Evolutionary conservation across 495 filamentous ascomycete genomes (phyloP), one percentile per base, ranked within the genome.

Genomic region (Chaetomium fimeti): DNA sequence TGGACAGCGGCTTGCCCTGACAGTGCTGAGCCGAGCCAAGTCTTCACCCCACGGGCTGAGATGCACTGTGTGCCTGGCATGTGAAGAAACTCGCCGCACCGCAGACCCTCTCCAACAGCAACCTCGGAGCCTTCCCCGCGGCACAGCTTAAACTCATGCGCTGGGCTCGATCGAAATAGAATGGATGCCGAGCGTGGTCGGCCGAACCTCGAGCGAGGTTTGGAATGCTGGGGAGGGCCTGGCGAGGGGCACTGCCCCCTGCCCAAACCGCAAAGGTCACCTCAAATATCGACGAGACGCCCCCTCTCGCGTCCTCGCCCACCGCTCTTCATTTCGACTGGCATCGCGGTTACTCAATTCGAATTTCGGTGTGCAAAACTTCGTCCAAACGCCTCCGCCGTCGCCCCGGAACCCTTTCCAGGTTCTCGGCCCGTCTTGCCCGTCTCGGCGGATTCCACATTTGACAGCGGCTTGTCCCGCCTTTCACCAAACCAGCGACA

Each of bases 401-500:
- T n/a, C 28, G 13, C 27, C 51, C 51, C 25, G 22, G 29, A 54
- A 36, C 32, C 7, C 51, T 20, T 20, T 29, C 28, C 48, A 8
- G 22, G 22, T 32, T 32, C 5, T 52, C 45, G 45, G 45, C 45
- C 45, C 45, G 48, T 24, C 22, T 52, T 49, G 6, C 1, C 45
- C 16, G 45, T 24, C 8, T n/a, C 45, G 18, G 12, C n/a, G 4
- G 45, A 49, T n/a, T 49, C 45, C n/a, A 49, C 45, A 18, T 18
- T 22, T 5, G 22, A 36, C 45, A 28, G 40, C 63, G 47, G 48
- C 22, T 25, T n/a, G 42, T 61, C 57, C 63, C 42, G 56, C 57
- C 11, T 54, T 24, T 1, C 43, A 25, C 42, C 11, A 36, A 25
- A 12, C 27, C 9, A 66, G 64, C 64, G 64, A 61, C 58, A 61